These are phyloP conservation scores for Hypoxylon lenormandii DNA, from an alignment of 495 filamentous ascomycete genomes.

Conservation along the genomic window DNA sequence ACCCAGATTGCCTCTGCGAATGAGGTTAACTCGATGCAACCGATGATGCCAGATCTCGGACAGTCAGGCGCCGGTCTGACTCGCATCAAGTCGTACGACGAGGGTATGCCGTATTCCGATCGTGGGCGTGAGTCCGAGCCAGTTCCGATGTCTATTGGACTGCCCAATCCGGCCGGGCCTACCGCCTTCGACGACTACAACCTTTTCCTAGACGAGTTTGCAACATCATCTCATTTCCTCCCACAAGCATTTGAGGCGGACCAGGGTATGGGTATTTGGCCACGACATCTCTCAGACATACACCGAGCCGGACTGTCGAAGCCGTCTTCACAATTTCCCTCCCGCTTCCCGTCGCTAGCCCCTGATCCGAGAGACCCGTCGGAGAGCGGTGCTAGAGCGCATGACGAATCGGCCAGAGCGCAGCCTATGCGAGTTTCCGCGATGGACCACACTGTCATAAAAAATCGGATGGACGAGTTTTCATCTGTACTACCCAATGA, in stretches of 20 bases:
- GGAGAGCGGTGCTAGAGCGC: conserved; percentile 57
- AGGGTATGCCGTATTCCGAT: conserved; percentile 57
- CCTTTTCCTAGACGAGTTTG: conserved; percentile 65
- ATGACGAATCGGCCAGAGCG: conserved; percentile 56
- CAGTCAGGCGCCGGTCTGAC: conserved; percentile 54
- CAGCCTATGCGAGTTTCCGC: conserved; percentile 75
- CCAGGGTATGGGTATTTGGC: conserved; percentile 59
- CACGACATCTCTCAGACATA: conserved; percentile 54
- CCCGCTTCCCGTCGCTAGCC: conserved; percentile 74
- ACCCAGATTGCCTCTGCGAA: conserved; percentile 63
- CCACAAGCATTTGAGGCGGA: conserved; percentile 63
- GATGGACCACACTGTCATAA: conserved; percentile 71
- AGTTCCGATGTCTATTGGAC: conserved; percentile 55
- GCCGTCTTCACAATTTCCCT: conserved; percentile 74
- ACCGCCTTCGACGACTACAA: conserved; percentile 62
- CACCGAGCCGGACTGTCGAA: conserved; percentile 59
- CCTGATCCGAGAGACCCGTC: conserved; percentile 71
- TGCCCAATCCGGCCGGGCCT: conserved; percentile 55
- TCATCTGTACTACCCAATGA: conserved; percentile 72
- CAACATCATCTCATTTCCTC: conserved; percentile 61
- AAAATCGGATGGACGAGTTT: conserved; percentile 74
- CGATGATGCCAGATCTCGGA: conserved; percentile 59
- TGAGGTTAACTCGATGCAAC: conserved; percentile 62
- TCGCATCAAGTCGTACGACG: conserved; percentile 62
- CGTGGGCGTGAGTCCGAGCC: conserved; percentile 58